These are phyloP conservation scores for Rubia yunnanensis DNA, from an alignment of 257 asterid species.

Conservation along the genomic window DNA sequence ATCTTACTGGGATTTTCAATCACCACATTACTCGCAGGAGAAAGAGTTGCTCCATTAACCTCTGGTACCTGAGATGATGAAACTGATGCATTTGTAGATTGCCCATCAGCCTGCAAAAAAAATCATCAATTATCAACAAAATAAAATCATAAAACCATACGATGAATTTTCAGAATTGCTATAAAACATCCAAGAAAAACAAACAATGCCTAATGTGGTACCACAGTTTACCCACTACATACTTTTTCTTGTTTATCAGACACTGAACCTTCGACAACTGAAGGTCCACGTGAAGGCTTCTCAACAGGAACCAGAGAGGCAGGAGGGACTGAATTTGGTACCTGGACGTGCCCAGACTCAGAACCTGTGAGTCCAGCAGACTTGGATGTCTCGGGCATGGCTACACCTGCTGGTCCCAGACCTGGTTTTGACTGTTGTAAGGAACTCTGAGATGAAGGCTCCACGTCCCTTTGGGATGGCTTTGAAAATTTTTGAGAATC, in stretches of 20 bases:
- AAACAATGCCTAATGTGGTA: slow-evolving; percentile 41
- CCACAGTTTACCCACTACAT: slow-evolving; percentile 8
- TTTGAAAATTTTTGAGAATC: slow-evolving; percentile 33
- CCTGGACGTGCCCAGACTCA: slow-evolving; percentile 21
- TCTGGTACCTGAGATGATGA: slow-evolving; percentile 30
- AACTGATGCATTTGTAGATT: slow-evolving; percentile 23
- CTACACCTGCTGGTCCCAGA: slow-evolving; percentile 23
- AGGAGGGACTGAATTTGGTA: slow-evolving; percentile 13
- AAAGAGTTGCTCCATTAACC: slow-evolving; percentile 16
- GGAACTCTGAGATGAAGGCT: slow-evolving; percentile 27
- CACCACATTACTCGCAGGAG: slow-evolving; percentile 17
- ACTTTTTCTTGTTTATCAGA: slow-evolving; percentile 26
- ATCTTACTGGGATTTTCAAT: slow-evolving; percentile 27
- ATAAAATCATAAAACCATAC: background rate
- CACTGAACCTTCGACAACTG: slow-evolving; percentile 19
- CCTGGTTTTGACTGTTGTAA: slow-evolving; percentile 36
- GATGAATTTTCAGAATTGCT: slow-evolving; percentile 11
- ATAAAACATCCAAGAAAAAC: slow-evolving; percentile 16
- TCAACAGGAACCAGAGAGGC: slow-evolving; percentile 19
- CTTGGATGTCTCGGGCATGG: slow-evolving; percentile 15
- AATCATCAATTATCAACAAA: background rate
- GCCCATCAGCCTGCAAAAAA: slow-evolving; percentile 39
- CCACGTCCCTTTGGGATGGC: slow-evolving; percentile 36
- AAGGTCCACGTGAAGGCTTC: slow-evolving; percentile 21
- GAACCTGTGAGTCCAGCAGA: slow-evolving; percentile 23